phyloP scores from a whole-genome alignment of 257 asterid genomes.

The Fraxinus excelsior region DNA sequence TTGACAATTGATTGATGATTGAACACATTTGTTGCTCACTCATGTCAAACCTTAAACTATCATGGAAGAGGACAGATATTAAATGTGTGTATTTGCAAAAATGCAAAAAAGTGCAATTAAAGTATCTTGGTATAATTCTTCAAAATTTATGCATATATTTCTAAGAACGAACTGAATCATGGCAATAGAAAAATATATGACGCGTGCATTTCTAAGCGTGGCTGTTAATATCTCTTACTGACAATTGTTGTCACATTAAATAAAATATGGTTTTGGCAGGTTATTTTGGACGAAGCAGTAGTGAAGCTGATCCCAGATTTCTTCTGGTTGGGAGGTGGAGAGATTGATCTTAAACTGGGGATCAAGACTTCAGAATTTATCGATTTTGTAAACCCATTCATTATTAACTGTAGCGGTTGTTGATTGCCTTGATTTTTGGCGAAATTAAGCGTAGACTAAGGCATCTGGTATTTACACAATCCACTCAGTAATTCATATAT shows the following conservation, averaged over 20 bases:
- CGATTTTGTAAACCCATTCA: constrained; percentile 60
- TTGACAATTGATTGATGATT: not conserved
- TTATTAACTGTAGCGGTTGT: constrained; percentile 64
- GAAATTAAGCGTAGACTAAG: too few relatives aligned
- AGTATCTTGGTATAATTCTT: too few relatives aligned
- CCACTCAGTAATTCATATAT: too few relatives aligned
- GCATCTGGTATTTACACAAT: too few relatives aligned
- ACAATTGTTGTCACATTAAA: constrained; percentile 8
- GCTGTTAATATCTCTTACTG: not conserved
- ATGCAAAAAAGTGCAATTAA: not conserved
- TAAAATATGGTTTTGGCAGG: constrained; percentile 46
- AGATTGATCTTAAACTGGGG: constrained; percentile 79
- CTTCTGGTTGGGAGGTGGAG: constrained; percentile 98
- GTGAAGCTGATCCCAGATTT: constrained; percentile 72
- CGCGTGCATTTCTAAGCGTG: not conserved
- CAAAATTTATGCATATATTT: too few relatives aligned
- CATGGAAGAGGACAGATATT: not conserved
- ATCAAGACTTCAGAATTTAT: constrained; percentile 66
- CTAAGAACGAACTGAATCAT: too few relatives aligned
- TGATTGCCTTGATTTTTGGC: constrained; percentile 19
- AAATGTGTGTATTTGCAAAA: not conserved
- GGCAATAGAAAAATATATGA: not conserved
- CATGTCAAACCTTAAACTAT: not conserved
- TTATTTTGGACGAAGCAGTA: constrained; percentile 91
- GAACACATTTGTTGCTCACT: not conserved